These are phyloP conservation scores for Larix kaempferi DNA, from an alignment of 75 land plant genomes.

Conservation along the genomic window DNA sequence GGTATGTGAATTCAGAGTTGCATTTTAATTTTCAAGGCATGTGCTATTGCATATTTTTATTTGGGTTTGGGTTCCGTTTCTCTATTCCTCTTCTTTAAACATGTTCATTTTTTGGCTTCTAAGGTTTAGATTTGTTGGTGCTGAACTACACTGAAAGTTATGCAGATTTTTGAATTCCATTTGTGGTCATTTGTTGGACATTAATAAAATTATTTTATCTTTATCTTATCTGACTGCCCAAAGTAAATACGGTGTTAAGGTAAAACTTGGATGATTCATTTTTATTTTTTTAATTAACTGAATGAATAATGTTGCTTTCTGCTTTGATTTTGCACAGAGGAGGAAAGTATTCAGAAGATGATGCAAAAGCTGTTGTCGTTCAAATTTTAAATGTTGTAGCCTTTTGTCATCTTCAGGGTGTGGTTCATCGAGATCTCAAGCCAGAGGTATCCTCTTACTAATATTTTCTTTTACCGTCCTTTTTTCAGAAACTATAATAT, in stretches of 20 bases:
- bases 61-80: not conserved
- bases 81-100: not conserved
- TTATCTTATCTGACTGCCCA: no score
- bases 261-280: not conserved
- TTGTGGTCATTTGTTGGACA: no score
- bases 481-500: no score
- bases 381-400: conserved; percentile 87
- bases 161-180: not conserved
- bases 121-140: not conserved
- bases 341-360: conserved; percentile 92
- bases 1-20: conserved; percentile 25
- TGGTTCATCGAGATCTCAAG: conserved; percentile 94
- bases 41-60: not conserved
- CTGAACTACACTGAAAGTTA: not conserved
- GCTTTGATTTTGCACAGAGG: conserved; percentile 52
- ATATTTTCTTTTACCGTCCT: not conserved
- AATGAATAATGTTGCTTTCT: not conserved
- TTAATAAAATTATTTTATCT: no score
- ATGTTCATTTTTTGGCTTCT: not conserved
- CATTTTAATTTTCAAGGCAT: not conserved
- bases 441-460: conserved; percentile 66
- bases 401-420: conserved; percentile 96
- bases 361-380: conserved; percentile 78
- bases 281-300: not conserved
- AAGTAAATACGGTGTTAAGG: not conserved